Evolutionary conservation across 1,139 yeast genomes (phyloP).

Genomic region (Candida mesenterica): DNA sequence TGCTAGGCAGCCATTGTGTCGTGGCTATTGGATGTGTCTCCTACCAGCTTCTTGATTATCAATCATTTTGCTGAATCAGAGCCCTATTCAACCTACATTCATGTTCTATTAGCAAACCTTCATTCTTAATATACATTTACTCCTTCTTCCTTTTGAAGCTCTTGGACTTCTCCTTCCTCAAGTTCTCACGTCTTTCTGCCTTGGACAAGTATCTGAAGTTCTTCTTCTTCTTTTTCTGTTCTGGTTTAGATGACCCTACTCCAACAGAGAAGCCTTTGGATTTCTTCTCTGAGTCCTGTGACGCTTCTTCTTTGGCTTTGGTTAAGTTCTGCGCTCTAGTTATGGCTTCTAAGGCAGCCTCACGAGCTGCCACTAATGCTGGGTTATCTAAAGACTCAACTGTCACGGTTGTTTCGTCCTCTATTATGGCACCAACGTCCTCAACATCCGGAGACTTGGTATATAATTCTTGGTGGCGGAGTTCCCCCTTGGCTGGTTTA

Average conservation of each 20-base stretch:
- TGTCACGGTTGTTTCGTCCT: conserved; percentile 60
- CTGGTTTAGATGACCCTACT: conserved; percentile 50
- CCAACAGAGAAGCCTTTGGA: background rate
- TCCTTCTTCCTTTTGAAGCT: conserved; percentile 17
- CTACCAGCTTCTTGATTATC: too few relatives aligned
- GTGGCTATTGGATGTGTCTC: too few relatives aligned
- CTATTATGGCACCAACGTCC: conserved; percentile 47
- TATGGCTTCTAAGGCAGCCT: conserved; percentile 44
- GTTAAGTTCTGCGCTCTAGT: conserved; percentile 60
- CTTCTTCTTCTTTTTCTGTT: conserved; percentile 54
- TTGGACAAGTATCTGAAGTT: conserved; percentile 85
- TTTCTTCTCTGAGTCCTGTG: too few relatives aligned
- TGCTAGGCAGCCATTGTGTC: too few relatives aligned
- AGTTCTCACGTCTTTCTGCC: conserved; percentile 69
- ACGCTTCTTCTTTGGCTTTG: conserved; percentile 51
- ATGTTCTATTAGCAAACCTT: too few relatives aligned
- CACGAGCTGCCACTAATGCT: conserved; percentile 28
- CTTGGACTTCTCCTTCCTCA: conserved; percentile 50
- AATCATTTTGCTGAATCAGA: too few relatives aligned
- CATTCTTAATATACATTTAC: background rate
- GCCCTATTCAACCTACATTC: too few relatives aligned
- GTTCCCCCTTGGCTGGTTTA: conserved; percentile 34
- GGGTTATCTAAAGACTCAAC: conserved; percentile 57
- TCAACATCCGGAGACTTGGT: conserved; percentile 30
- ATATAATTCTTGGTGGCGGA: conserved; percentile 44